Base-by-base conservation (phyloP, 495 filamentous ascomycete species). In the Evernia prunastri region DNA sequence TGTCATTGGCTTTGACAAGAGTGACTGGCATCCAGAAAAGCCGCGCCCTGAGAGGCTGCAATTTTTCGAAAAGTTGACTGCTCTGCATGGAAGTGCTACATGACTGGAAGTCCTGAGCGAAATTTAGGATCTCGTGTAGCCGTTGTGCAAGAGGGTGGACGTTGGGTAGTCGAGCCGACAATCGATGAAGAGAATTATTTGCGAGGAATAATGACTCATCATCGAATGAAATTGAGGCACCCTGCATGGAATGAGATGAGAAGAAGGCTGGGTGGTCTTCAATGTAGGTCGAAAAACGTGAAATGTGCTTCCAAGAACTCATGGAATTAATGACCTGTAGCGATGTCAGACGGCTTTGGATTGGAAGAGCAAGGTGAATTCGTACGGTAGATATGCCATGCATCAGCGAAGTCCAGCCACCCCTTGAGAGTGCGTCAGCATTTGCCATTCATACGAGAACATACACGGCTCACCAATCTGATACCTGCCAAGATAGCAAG, bases 401-500 rank as follows among this genome's bases (percentile, higher is more conserved):
- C 81, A 96, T 92, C 59, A 97, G 78, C 62, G 90, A 92, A 60
- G 86, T 88, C 93, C 93, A 97, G 72, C 85, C 87, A 72, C 86
- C 86, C 89, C 92, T 97, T n/a, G 39, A 25, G 47, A 18, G 5
- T 9, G 10, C 35, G 40, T 71, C 13, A 69, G 67, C 73, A 67
- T 73, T 66, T 57, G 59, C 36, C 54, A 27, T 20, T 39, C 29
- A 35, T 37, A 29, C 31, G n/a, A 20, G 39, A 20, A 4, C 35
- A 35, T 9, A n/a, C 37, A 47, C 40, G 15, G 57, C 90, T 81
- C 80, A 96, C 94, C 92, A 97, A 77, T 97, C 94, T 67, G 87
- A 91, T 64, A 90, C 89, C 77, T 97, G 94, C 95, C 95, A 98
- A 54, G 93, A 93, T 53, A 98, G 80, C 57, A 97, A 81, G 40